Evolutionary conservation across 176 grass and related monocot species (phyloP).

Genomic region (Saccharum spontaneum): DNA sequence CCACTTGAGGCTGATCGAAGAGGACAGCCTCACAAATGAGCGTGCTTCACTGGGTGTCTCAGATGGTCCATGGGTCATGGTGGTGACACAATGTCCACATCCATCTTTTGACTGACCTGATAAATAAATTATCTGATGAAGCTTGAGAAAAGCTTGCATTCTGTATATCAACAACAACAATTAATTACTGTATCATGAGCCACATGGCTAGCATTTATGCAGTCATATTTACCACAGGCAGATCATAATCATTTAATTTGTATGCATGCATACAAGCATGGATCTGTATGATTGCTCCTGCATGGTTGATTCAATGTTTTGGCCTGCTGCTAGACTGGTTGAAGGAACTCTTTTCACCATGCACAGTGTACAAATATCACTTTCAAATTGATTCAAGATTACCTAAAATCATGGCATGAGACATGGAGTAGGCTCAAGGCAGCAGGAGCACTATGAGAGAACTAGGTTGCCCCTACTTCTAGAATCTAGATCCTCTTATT

Average conservation of each 20-base stretch:
- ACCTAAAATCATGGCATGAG: constrained; percentile 17
- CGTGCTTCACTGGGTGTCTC: constrained; percentile 20
- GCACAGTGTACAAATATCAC: background rate
- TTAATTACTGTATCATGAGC: background rate
- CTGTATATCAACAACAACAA: background rate
- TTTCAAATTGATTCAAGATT: constrained; percentile 13
- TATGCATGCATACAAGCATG: background rate
- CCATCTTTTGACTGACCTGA: constrained; percentile 22
- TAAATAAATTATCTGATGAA: background rate
- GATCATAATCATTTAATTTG: background rate
- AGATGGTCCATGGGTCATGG: constrained; percentile 23
- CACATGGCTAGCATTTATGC: constrained; percentile 14
- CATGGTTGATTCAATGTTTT: constrained; percentile 9
- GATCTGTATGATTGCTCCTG: background rate
- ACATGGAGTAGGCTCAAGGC: constrained; percentile 32
- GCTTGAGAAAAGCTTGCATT: background rate
- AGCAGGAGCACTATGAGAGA: background rate
- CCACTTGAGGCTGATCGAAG: background rate
- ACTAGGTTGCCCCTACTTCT: constrained; percentile 16
- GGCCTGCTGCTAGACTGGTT: background rate
- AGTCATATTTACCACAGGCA: constrained; percentile 15
- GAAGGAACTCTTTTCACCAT: background rate
- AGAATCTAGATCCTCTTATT: constrained; percentile 37
- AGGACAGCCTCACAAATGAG: constrained; percentile 11
- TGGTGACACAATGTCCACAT: constrained; percentile 47